phyloP scores from a whole-genome alignment of 1,284 basidiomycete genomes.

The Ganoderma sinense region DNA sequence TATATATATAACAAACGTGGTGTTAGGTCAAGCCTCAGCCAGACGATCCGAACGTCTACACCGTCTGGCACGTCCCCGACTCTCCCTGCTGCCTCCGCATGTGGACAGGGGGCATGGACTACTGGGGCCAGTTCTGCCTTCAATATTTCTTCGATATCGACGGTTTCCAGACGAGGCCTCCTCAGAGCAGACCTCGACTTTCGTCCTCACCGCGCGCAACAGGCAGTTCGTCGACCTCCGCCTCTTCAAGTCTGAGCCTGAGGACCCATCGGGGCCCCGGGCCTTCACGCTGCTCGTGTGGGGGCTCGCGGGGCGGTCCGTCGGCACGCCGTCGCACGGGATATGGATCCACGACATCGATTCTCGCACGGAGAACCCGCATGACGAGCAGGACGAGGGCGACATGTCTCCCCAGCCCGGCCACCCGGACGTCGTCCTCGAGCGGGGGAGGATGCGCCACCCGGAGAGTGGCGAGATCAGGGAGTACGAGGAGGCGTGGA shows the following conservation, averaged over 20 bases:
- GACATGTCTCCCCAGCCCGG: slow-evolving; percentile 24
- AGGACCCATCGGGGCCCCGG: neutral
- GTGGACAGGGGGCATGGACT: slow-evolving; percentile 17
- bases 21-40: slow-evolving; percentile 7
- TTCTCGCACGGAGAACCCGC: slow-evolving; percentile 24
- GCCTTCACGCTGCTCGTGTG: slow-evolving; percentile 21
- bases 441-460: slow-evolving; percentile 26
- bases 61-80: slow-evolving; percentile 9
- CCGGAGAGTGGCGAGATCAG: slow-evolving; percentile 24
- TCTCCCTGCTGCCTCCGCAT: slow-evolving; percentile 11
- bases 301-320: slow-evolving; percentile 25
- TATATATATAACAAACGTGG: too few species aligned
- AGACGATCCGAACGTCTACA: slow-evolving; percentile 4
- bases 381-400: slow-evolving; percentile 24
- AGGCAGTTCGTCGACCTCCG: slow-evolving; percentile 30
- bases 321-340: slow-evolving; percentile 22
- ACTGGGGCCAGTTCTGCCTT: slow-evolving; percentile 15
- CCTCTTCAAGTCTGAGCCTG: slow-evolving; percentile 14
- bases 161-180: slow-evolving; percentile 25
- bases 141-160: slow-evolving; percentile 15
- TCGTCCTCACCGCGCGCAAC: slow-evolving; percentile 25
- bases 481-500: slow-evolving; percentile 32
- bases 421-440: slow-evolving; percentile 19
- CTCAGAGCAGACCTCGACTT: slow-evolving; percentile 27
- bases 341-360: slow-evolving; percentile 31